These are phyloP conservation scores for Populus pruinosa DNA, from an alignment of 345 rosid species.

Conservation along the genomic window DNA sequence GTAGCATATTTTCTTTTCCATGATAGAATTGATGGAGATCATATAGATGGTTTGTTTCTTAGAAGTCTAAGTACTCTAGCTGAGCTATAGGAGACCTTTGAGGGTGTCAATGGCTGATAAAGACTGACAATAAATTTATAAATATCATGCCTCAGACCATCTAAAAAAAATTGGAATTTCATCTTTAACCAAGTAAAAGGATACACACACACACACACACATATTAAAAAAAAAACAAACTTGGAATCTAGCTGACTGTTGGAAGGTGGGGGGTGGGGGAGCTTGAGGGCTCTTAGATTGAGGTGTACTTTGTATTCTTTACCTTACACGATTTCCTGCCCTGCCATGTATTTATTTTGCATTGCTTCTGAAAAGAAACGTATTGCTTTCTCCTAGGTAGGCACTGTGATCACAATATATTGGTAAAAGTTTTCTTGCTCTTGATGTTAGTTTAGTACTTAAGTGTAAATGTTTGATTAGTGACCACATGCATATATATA, in stretches of 20 bases:
- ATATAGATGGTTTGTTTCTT: background rate
- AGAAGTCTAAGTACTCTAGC: background rate
- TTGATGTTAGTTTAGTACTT: slow-evolving; percentile 12
- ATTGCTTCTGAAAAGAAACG: slow-evolving; percentile 16
- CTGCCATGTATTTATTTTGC: background rate
- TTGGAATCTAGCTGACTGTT: background rate
- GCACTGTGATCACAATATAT: background rate
- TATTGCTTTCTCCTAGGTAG: slow-evolving; percentile 21
- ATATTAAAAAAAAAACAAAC: background rate
- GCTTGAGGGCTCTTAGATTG: slow-evolving; percentile 2
- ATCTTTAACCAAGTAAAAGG: background rate
- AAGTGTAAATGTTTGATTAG: slow-evolving; percentile 3
- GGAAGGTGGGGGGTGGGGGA: background rate
- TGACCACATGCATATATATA: background rate
- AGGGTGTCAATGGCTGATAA: background rate
- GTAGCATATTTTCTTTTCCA: background rate
- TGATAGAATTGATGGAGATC: background rate
- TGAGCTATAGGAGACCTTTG: background rate
- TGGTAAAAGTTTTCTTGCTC: slow-evolving; percentile 12
- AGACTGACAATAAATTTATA: background rate
- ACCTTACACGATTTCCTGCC: background rate
- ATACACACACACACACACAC: too few relatives aligned
- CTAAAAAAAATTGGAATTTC: background rate
- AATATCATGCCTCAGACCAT: background rate
- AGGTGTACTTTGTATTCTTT: slow-evolving; percentile 1